Evolutionary conservation across 2,329 filamentous ascomycete species (phyloP).

Genomic region (Cladosporium austrohemisphaericum): DNA sequence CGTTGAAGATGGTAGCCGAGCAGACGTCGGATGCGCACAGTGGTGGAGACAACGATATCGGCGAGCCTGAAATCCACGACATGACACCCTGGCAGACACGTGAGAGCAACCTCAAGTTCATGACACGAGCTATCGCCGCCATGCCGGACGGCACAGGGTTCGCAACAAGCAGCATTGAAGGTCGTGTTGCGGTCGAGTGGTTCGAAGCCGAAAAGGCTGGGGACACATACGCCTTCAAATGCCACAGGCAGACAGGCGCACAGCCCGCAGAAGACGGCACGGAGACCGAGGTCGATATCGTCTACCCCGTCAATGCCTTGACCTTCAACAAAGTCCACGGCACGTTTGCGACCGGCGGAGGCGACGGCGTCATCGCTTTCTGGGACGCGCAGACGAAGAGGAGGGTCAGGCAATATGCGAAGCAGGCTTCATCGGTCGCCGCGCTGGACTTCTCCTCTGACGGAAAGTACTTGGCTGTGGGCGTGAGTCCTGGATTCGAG

Average conservation of each 20-base stretch:
- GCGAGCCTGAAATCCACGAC: conserved; percentile 32
- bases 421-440: conserved; percentile 73
- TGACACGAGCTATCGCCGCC: conserved; percentile 86
- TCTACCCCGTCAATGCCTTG: conserved; percentile 87
- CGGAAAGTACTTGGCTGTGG: conserved; percentile 74
- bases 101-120: conserved; percentile 92
- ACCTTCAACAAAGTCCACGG: conserved; percentile 79
- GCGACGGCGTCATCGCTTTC: conserved; percentile 84
- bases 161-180: conserved; percentile 87
- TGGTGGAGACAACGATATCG: conserved; percentile 30
- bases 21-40: conserved; percentile 35
- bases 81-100: conserved; percentile 86
- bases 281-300: conserved; percentile 65
- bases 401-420: conserved; percentile 83
- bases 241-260: conserved; percentile 73
- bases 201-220: conserved; percentile 93
- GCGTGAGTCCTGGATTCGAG: conserved; percentile 82
- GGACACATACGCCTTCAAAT: conserved; percentile 98
- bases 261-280: conserved; percentile 42
- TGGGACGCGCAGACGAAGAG: conserved; percentile 93
- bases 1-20: conserved; percentile 57
- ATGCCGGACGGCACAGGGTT: conserved; percentile 97
- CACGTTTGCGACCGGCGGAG: conserved; percentile 85
- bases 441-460: conserved; percentile 73
- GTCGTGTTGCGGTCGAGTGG: conserved; percentile 94